Conservation (phyloP, 2,329 filamentous ascomycete genomes). For the Monosporascus sp. region DNA sequence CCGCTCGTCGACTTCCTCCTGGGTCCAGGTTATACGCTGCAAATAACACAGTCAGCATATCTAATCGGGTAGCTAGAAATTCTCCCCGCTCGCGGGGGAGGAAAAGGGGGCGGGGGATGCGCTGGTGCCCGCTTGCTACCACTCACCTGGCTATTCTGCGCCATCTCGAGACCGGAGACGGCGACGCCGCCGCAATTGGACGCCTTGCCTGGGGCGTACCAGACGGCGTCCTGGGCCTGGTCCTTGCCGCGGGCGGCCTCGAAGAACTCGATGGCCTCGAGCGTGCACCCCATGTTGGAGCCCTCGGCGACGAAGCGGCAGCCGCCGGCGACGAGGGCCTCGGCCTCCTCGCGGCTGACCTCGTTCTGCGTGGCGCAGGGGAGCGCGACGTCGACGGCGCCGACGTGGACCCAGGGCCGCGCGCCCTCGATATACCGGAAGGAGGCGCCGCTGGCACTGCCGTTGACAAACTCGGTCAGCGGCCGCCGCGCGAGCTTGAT, state of each 20-base stretch:
- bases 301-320: slow-evolving; percentile 88
- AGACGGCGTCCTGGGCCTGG: slow-evolving; percentile 66
- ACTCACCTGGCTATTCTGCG: slow-evolving; percentile 72
- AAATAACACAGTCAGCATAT: too few species aligned
- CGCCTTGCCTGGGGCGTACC: slow-evolving; percentile 96
- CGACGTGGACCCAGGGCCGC: slow-evolving; percentile 87
- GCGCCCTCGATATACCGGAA: slow-evolving; percentile 85
- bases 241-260: slow-evolving; percentile 65
- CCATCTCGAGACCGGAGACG: slow-evolving; percentile 97
- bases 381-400: slow-evolving; percentile 83
- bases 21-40: slow-evolving; percentile 74
- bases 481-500: slow-evolving; percentile 86
- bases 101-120: not conserved
- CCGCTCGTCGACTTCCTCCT: slow-evolving; percentile 84
- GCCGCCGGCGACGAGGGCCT: slow-evolving; percentile 71
- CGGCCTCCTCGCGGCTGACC: slow-evolving; percentile 84
- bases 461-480: slow-evolving; percentile 64
- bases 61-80: too few species aligned
- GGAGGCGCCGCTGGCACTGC: slow-evolving; percentile 47
- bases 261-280: slow-evolving; percentile 90
- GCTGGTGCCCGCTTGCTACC: not conserved
- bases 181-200: slow-evolving; percentile 97
- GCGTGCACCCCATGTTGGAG: slow-evolving; percentile 98
- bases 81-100: too few species aligned
- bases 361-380: slow-evolving; percentile 97